Conservation (phyloP, 345 rosid species). For the Hypericum androsaemum region DNA sequence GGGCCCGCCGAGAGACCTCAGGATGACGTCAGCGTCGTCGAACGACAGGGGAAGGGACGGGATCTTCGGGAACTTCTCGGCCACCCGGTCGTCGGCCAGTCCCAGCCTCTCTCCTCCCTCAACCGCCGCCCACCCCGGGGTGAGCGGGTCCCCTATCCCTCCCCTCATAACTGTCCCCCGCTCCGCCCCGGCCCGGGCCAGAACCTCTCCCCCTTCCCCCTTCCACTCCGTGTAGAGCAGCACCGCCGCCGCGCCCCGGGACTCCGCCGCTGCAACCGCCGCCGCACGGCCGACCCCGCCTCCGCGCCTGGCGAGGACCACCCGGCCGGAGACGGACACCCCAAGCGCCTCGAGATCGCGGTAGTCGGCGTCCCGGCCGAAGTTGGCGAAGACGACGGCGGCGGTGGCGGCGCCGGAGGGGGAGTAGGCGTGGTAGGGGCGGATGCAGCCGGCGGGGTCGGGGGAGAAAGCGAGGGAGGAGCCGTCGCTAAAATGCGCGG, state of each 20-base stretch:
- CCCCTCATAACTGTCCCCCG: conserved; percentile 96
- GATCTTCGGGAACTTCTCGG: conserved; percentile 54
- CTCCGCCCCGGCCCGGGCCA: conserved; percentile 44
- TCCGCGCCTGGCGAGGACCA: conserved; percentile 61
- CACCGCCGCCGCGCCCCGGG: conserved; percentile 65
- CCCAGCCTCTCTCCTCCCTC: conserved; percentile 62
- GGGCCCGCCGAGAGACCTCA: conserved; percentile 53
- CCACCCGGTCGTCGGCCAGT: conserved; percentile 44
- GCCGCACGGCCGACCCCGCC: conserved; percentile 48
- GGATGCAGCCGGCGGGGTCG: conserved; percentile 24
- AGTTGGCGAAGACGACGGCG: conserved; percentile 54
- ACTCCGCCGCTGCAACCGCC: conserved; percentile 53
- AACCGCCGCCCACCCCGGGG: conserved; percentile 83
- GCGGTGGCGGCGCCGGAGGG: conserved; percentile 67
- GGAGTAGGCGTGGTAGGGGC: conserved; percentile 86
- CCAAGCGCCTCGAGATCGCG: conserved; percentile 43
- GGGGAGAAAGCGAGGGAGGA: conserved; percentile 23
- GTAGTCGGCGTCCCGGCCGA: conserved; percentile 74
- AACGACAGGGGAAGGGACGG: conserved; percentile 72
- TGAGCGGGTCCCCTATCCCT: conserved; percentile 71
- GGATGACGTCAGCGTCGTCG: conserved; percentile 52
- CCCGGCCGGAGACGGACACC: conserved; percentile 48
- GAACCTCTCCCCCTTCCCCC: conserved; percentile 10
- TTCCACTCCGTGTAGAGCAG: conserved; percentile 57
- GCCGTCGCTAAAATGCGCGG: conserved; percentile 46